A percentile compares a stretch with the other conserved stretches of the same genome.
phyloP scores from a whole-genome alignment of 2,329 filamentous ascomycete genomes.

The Penicillium rolfsii region DNA sequence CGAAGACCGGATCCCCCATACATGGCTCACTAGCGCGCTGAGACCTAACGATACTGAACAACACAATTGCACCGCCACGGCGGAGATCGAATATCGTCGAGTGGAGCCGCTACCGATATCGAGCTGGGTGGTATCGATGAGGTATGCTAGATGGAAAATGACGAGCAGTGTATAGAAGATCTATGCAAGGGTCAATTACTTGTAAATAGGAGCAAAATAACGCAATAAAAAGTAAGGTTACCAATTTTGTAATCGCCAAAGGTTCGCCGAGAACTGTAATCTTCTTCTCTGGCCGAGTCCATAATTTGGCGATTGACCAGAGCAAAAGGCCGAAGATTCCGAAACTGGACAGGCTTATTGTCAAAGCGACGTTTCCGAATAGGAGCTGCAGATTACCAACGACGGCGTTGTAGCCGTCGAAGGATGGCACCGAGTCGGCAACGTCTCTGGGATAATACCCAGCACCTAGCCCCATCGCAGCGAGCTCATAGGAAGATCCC shows the following conservation, averaged over 20 bases:
- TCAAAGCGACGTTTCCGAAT: background rate
- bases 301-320: background rate
- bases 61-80: background rate
- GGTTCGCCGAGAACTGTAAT: background rate
- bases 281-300: background rate
- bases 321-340: background rate
- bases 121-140: background rate
- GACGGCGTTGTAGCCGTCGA: background rate
- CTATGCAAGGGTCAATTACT: background rate
- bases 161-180: background rate
- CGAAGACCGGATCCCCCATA: background rate
- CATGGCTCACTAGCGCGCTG: background rate
- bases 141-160: background rate
- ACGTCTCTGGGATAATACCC: background rate
- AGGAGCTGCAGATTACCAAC: background rate
- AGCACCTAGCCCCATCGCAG: background rate
- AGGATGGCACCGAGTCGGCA: background rate
- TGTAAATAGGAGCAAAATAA: background rate
- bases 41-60: background rate
- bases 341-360: background rate
- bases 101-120: background rate
- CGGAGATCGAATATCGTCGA: background rate
- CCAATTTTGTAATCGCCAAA: constrained; percentile 1
- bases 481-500: background rate
- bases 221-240: background rate